phyloP scores from a whole-genome alignment of 352 stramenopile species.

The Phytophthora foliorum region DNA sequence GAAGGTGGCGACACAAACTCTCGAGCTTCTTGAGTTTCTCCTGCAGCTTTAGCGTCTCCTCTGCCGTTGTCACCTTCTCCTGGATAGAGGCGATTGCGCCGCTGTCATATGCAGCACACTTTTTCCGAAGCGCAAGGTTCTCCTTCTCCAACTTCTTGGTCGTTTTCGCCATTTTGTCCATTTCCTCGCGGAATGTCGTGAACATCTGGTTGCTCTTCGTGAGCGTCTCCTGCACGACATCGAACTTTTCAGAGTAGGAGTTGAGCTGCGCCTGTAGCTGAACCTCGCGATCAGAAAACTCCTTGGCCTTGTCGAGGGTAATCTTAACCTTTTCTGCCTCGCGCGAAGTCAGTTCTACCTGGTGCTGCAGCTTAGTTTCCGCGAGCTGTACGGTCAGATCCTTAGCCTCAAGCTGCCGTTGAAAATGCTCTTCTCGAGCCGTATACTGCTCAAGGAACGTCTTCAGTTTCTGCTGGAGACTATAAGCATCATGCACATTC shows the following conservation, averaged over 20 bases:
- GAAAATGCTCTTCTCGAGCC: conserved; percentile 84
- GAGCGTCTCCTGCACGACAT: conserved; percentile 86
- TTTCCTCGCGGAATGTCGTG: conserved; percentile 83
- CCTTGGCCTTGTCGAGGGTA: conserved; percentile 86
- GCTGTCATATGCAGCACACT: conserved; percentile 84
- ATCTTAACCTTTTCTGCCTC: conserved; percentile 77
- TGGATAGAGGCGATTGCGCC: conserved; percentile 81
- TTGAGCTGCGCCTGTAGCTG: conserved; percentile 82
- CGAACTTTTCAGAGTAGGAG: conserved; percentile 89
- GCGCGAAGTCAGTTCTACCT: conserved; percentile 75
- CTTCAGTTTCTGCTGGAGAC: conserved; percentile 88
- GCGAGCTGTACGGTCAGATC: conserved; percentile 82
- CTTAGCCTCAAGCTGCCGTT: conserved; percentile 86
- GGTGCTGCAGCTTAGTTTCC: conserved; percentile 85
- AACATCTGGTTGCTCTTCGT: conserved; percentile 92
- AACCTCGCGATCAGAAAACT: conserved; percentile 82
- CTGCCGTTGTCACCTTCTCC: conserved; percentile 65
- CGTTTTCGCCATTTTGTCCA: conserved; percentile 90
- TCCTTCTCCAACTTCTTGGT: conserved; percentile 92
- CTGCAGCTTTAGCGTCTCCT: conserved; percentile 76
- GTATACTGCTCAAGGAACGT: conserved; percentile 86
- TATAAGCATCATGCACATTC: conserved; percentile 29
- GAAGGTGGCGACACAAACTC: conserved; percentile 81
- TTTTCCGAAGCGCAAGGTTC: conserved; percentile 82
- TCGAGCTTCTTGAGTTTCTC: conserved; percentile 90